Conservation (phyloP, 495 filamentous ascomycete species). For the Lophiotrema nucula region DNA sequence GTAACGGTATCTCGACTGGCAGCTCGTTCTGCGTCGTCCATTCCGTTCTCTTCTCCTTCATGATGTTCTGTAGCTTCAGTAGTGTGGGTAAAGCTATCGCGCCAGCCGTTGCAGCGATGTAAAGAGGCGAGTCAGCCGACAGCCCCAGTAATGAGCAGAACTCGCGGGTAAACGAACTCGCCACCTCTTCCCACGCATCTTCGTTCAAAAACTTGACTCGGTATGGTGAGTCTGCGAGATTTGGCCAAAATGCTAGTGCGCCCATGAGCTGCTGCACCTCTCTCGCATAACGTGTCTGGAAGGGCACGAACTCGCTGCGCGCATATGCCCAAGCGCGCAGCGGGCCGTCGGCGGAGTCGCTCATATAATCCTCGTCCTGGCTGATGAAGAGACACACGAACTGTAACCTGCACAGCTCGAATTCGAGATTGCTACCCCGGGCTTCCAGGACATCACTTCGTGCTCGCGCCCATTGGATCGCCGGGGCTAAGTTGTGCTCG, state of each 20-base stretch:
- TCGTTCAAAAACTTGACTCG: constrained; percentile 67
- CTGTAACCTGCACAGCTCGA: constrained; percentile 83
- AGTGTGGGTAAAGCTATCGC: constrained; percentile 84
- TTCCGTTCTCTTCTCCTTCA: constrained; percentile 82
- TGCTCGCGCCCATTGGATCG: constrained; percentile 79
- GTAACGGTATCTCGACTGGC: constrained; percentile 87
- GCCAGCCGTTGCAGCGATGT: constrained; percentile 86
- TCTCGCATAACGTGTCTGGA: constrained; percentile 64
- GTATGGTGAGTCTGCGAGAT: constrained; percentile 72
- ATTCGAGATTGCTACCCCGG: constrained; percentile 89
- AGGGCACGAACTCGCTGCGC: constrained; percentile 60
- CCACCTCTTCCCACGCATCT: constrained; percentile 74
- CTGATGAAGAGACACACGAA: constrained; percentile 78
- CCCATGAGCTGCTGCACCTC: constrained; percentile 76
- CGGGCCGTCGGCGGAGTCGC: constrained; percentile 42
- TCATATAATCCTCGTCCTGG: constrained; percentile 32
- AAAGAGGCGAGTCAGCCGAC: constrained; percentile 83
- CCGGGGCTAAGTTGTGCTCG: constrained; percentile 68
- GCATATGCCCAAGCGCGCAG: constrained; percentile 72
- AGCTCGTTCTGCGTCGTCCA: constrained; percentile 92
- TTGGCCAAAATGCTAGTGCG: constrained; percentile 73
- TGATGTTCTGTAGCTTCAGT: constrained; percentile 76
- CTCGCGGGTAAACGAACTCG: constrained; percentile 81
- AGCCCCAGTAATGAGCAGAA: constrained; percentile 91
- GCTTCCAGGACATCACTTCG: constrained; percentile 70